Base-by-base conservation (phyloP, 805 yeast species). In the Cyberlindnera subsufficiens region DNA sequence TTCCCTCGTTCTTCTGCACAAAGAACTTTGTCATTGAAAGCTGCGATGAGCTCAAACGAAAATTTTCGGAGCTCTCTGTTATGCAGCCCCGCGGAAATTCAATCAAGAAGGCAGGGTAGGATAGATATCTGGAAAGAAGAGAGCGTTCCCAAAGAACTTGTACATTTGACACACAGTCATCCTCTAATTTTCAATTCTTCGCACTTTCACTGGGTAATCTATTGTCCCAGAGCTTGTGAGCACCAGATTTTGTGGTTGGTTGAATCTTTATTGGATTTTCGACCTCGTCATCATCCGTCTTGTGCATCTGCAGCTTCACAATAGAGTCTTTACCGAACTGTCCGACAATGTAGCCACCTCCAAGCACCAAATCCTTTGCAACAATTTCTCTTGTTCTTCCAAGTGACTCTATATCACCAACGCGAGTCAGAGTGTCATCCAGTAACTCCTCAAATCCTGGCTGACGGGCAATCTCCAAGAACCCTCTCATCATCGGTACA, bases 401-500 rank as follows among this genome's bases (percentile, higher is more conserved):
- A 42, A 86, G 66, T 0, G 87, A 74, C 62, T 86, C 95, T 39
- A 86, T 86, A 20, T 80, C 91, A 4, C 76, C 72, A 3, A 86
- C 85, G 39, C 95, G 66, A 40, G 80, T 77, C 9, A 77, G 62
- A 0, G 91, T 81, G 39, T 82, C 85, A 15, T 74, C 72, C 25
- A 86, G 62, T 18, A 86, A 63, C 44, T 79, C 74, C 36, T 82
- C 80, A 50, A 86, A 86, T 8, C 82, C 85, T 1, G 86, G 84
- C 61, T 77, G 80, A 3, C 76, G 65, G 2, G 82, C 81, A 40
- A 86, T 82, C 56, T 86, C 95, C 45, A 84, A 77, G 58, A 86
- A 86, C 5, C 91, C 95, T 51, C 90, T 73, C 95, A 86, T 84
- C 95, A 86, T 86, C 1, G 91, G 90, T 3, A 84, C 83, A 8